Base-by-base conservation (phyloP, 129 eudicot species). In the Oenanthe sinensis region DNA sequence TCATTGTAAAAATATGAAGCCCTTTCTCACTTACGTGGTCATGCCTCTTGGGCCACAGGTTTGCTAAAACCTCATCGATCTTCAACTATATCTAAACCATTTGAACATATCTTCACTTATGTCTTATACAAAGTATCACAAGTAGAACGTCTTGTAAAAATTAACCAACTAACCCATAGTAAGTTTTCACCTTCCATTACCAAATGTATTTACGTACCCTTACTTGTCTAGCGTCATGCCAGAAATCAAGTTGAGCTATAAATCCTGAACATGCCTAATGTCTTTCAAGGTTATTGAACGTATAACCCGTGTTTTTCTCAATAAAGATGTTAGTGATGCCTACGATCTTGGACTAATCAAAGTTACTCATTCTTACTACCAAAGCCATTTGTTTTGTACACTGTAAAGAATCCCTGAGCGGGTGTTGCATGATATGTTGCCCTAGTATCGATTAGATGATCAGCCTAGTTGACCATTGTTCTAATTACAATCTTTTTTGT, bases 221-320 rank as follows among this genome's bases (percentile, higher is more conserved):
- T 48, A 43, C 13, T 28, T 19, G n/a, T 80, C 78, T 10, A 73
- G 54, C 1, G 67, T 70, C 11, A 37, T 52, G 4, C 4, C 40
- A 17, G 70, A 80, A 36, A 80, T 69, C 1, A 80, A 37, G 71
- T 37, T 63, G 9, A 39, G 28, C 4, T 75, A 39, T 22, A 74
- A 30, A 1, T 81, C 75, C 4, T 48, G 83, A 43, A 81, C 49
- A 62, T 81, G 83, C 19, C 79, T 78, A 3, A 81, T 79, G 44
- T 75, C 47, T 30, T 75, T 81, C 63, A 81, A 28, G 0, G 26
- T 42, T 16, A 81, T 4, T 26, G 16, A 55, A 37, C 79, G 36
- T 33, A 33, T 1, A 74, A 19, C 83, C 65, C 20, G 28, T 55
- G 63, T 16, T 20, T 5, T 16, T 55, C 63, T 55, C 24, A 55